phyloP scores from a whole-genome alignment of 495 filamentous ascomycete genomes.

The Penicillium coprophilum region DNA sequence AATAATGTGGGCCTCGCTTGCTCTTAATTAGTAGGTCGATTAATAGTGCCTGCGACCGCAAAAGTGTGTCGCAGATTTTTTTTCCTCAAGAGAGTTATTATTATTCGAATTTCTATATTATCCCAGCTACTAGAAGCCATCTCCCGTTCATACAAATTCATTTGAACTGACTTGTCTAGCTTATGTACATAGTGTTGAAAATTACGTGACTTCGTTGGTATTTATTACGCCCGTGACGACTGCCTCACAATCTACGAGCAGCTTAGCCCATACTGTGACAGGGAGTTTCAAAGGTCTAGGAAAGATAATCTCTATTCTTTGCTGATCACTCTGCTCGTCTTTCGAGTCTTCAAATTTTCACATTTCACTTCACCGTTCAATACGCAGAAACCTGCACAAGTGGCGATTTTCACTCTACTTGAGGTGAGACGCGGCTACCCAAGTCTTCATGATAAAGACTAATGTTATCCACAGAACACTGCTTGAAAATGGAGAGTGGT shows the following conservation, averaged over 20 bases:
- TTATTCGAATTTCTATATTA: neutral
- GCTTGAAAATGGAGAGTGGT: neutral
- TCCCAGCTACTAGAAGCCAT: neutral
- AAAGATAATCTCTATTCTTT: neutral
- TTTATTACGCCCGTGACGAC: neutral
- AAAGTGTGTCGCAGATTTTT: neutral
- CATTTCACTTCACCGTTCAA: neutral
- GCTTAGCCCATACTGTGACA: neutral
- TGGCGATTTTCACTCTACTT: neutral
- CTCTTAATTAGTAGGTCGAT: neutral
- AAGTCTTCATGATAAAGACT: neutral
- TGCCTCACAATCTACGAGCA: neutral
- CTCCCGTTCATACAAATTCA: neutral
- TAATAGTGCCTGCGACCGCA: neutral
- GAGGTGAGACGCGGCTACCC: neutral
- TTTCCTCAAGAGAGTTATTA: neutral
- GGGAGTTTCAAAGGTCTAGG: neutral
- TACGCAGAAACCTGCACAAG: neutral
- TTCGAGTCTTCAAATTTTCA: neutral
- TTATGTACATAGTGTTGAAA: neutral
- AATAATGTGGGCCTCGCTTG: slow-evolving; percentile 6
- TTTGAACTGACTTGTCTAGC: neutral
- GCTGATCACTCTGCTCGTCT: neutral
- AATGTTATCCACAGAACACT: neutral
- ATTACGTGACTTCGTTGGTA: neutral